Evolutionary conservation across 495 filamentous ascomycete species (phyloP).

Genomic region (Aspergillus bridgeri): DNA sequence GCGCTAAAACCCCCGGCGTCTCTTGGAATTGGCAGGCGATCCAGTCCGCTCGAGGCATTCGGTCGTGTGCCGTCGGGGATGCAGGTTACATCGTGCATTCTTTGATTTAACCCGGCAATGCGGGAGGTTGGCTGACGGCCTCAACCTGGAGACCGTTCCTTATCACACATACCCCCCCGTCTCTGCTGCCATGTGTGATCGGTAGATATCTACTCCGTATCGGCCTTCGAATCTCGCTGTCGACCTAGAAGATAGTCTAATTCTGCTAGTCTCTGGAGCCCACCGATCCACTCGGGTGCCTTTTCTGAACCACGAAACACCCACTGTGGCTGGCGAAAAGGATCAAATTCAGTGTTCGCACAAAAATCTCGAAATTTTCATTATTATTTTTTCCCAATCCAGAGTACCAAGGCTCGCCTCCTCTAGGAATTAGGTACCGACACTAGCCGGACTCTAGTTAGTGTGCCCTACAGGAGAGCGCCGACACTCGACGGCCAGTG

Average conservation of each 20-base stretch:
- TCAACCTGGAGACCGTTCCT: not conserved
- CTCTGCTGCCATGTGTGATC: not conserved
- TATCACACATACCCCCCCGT: not conserved
- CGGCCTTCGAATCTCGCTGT: too few species aligned
- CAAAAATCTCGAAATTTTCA: too few species aligned
- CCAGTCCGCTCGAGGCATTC: not conserved
- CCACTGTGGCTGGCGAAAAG: not conserved
- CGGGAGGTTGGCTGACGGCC: too few species aligned
- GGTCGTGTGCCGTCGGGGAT: not conserved
- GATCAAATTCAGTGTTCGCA: too few species aligned
- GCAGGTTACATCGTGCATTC: not conserved
- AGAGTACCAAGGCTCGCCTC: not conserved
- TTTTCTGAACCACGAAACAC: too few species aligned
- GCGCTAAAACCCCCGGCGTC: conserved; percentile 7
- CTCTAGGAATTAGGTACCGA: not conserved
- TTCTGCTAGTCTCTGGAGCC: not conserved
- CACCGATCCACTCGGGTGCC: not conserved
- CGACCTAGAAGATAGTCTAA: not conserved
- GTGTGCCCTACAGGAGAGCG: not conserved
- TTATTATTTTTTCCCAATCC: too few species aligned
- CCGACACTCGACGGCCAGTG: not conserved
- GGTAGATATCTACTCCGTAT: too few species aligned
- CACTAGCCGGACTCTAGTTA: not conserved
- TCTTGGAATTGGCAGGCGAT: conserved; percentile 1
- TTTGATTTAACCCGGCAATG: too few species aligned